Evolutionary conservation across 2,329 filamentous ascomycete species (phyloP), one percentile per base, ranked within the genome.

Genomic region (Cryphonectria radicalis): DNA sequence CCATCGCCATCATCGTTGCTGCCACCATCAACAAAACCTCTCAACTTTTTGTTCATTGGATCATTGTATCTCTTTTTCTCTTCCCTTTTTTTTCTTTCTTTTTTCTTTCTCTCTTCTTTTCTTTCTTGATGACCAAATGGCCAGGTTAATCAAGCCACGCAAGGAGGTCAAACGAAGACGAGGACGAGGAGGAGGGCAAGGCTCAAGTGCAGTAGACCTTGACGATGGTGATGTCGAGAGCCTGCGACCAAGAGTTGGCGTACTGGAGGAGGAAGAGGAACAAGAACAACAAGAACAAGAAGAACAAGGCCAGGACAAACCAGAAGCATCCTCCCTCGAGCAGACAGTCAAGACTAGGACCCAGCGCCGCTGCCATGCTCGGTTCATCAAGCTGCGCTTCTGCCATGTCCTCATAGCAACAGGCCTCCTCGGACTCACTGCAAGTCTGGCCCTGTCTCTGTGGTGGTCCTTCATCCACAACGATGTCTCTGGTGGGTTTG

Each of bases 401-500:
- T 64, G 62, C 62, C 25, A 64, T 64, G 40, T 64, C 40, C n/a
- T 64, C 40, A 46, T 64, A 28, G 62, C 62, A 43, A 64, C n/a
- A 43, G 35, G 40, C n/a, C 40, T 64, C 25, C 37, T 64, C 4
- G 62, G 62, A 2, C 62, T 28, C 22, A 10, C 37, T 46, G 62
- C 62, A 5, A 64, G 62, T n/a, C 8, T 64, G 40, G 22, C 14
- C 40, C 40, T 64, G 62, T 42, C 62, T 19, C 62, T 42, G 13
- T 64, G 62, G 62, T 64, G 62, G 62, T 64, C 62, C 22, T 43
- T 64, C 40, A 19, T 64, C 62, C 62, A 64, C 62, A 43, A 32
- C 10, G 62, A 64, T 46, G 62, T 64, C n/a, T 64, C 62, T 25
- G 62, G 62, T 64, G 62, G 62, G 11, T 64, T 64, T 22, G 17